Evolutionary conservation across 768 basidiomycete genomes (phyloP), one percentile per base, ranked within the genome.

Genomic region (Lactarius hengduanensis): DNA sequence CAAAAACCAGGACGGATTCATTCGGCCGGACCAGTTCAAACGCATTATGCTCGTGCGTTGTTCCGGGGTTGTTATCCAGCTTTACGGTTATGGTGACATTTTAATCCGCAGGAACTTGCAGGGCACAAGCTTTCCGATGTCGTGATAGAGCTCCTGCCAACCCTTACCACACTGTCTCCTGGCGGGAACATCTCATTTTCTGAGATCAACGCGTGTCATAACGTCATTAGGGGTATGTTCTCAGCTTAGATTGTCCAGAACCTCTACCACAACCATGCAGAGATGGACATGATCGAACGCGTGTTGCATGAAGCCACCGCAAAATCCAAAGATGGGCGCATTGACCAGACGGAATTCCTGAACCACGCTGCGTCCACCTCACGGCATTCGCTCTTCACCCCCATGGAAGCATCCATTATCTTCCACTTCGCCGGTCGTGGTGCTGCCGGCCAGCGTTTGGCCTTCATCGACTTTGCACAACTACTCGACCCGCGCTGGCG

Each of bases 381-480:
- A 71, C 90, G 96, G 43, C 98, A 98, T 76, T 91, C 93, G 45
- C 84, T 96, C 61, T 98, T 98, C 77, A 96, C 94, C 0, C 96
- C 96, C 4, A 96, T 98, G 92, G 96, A 98, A 77, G 94, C 91
- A n/a, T 86, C 90, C 61, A 97, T 98, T 73, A 88, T 99, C 73
- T 99, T 98, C 80, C 96, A 99, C 77, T 98, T 98, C 78, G 95
- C 95, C 32, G 89, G 92, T 15, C 86, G 94, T 57, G 96, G 95
- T 16, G 79, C 81, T 55, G 78, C 80, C 3, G 80, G 80, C 57
- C 86, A 88, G 72, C 84, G 94, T 26, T 83, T 99, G 60, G 85
- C 94, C 11, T 77, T 96, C 45, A 77, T 92, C 54, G 97, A 99
- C 76, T 99, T 99, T 77, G 93, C 89, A 22, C 93, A 96, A 72